These are phyloP conservation scores for Xerocomellus chrysenteron DNA, from an alignment of 768 basidiomycete species.

Conservation along the genomic window DNA sequence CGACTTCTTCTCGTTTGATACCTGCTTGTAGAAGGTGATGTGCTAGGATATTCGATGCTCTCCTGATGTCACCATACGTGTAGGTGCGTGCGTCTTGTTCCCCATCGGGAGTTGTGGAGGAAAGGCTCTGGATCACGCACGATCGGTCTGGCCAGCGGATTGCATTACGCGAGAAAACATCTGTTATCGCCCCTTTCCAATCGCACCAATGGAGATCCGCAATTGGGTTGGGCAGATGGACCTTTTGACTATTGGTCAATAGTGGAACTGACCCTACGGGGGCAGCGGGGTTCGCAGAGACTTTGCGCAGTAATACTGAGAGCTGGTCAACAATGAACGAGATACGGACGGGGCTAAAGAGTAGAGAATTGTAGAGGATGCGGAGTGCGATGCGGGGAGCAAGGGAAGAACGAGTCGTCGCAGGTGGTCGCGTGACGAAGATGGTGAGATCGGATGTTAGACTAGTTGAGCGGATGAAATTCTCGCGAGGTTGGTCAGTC, in stretches of 20 bases:
- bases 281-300: conserved; percentile 62
- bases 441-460: conserved; percentile 91
- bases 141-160: conserved; percentile 72
- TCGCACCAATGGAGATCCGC: conserved; percentile 95
- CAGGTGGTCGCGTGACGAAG: conserved; percentile 74
- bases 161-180: conserved; percentile 91
- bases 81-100: conserved; percentile 58
- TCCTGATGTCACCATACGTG: conserved; percentile 79
- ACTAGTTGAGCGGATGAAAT: conserved; percentile 76
- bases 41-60: conserved; percentile 84
- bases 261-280: conserved; percentile 80
- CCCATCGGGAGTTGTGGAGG: conserved; percentile 35
- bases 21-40: conserved; percentile 87
- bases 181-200: conserved; percentile 95
- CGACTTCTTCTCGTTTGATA: conserved; percentile 89
- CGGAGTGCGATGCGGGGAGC: conserved; percentile 76
- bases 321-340: conserved; percentile 83
- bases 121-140: conserved; percentile 83
- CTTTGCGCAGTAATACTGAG: conserved; percentile 69
- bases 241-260: conserved; percentile 67
- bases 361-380: conserved; percentile 90
- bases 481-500: conserved; percentile 69
- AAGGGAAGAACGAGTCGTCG: conserved; percentile 66
- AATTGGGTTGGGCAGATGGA: conserved; percentile 75
- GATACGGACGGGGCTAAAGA: conserved; percentile 82